A percentile compares a stretch with the other conserved stretches of the same genome.
Evolutionary conservation across 768 basidiomycete genomes (phyloP).

Genomic region (Dacryopinax spathularia): DNA sequence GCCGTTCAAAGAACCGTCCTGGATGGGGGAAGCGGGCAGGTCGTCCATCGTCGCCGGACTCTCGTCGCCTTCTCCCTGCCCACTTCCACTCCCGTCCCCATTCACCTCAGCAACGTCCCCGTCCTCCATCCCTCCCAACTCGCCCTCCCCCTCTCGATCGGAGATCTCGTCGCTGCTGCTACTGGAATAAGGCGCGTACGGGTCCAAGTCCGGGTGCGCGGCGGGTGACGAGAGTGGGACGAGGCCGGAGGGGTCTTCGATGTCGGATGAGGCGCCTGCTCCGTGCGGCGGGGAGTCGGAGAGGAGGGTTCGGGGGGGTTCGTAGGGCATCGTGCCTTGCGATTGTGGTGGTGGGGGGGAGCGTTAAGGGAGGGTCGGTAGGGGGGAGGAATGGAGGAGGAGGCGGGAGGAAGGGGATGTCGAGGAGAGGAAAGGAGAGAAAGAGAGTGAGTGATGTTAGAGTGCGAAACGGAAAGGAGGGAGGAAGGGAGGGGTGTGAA

Average conservation of each 20-base stretch:
- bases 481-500: conserved; percentile 11
- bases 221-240: too few relatives aligned
- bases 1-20: too few relatives aligned
- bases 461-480: not conserved
- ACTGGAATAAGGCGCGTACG: not conserved
- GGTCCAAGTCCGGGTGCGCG: not conserved
- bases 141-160: not conserved
- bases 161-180: not conserved
- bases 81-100: too few relatives aligned
- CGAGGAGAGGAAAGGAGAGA: not conserved
- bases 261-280: not conserved
- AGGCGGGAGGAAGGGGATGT: not conserved
- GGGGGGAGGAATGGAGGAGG: too few relatives aligned
- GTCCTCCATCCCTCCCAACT: not conserved
- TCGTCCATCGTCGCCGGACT: not conserved
- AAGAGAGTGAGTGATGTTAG: not conserved
- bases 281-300: not conserved
- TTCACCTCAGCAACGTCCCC: not conserved
- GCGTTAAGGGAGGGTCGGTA: too few relatives aligned
- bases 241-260: not conserved
- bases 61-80: not conserved
- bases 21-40: not conserved
- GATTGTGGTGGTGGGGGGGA: too few relatives aligned
- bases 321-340: not conserved
- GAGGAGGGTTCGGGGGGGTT: not conserved